Conservation (phyloP, 306 rosid genomes). For the Rubus idaeus region DNA sequence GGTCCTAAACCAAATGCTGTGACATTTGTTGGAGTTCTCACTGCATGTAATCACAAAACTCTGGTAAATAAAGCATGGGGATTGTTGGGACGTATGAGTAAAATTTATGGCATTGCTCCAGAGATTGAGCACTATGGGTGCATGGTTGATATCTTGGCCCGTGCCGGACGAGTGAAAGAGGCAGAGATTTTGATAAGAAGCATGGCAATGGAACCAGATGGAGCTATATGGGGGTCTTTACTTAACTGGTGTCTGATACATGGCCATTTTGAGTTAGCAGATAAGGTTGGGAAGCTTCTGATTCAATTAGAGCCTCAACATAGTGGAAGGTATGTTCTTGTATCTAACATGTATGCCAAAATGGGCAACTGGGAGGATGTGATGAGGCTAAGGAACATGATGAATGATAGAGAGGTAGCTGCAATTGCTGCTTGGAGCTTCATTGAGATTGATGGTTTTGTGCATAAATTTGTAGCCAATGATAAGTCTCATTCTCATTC, state of each 20-base stretch:
- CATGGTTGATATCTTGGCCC: conserved; percentile 57
- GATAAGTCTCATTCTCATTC: conserved; percentile 35
- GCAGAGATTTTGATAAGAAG: conserved; percentile 36
- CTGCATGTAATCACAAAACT: conserved; percentile 51
- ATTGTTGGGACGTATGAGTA: conserved; percentile 38
- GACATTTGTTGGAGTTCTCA: conserved; percentile 54
- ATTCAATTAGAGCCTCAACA: conserved; percentile 47
- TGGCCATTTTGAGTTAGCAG: conserved; percentile 40
- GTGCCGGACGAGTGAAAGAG: conserved; percentile 39
- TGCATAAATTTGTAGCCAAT: conserved; percentile 45
- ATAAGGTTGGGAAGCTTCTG: conserved; percentile 41
- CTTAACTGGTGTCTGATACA: conserved; percentile 55
- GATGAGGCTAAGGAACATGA: conserved; percentile 42
- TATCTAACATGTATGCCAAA: conserved; percentile 45
- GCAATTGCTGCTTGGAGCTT: conserved; percentile 49
- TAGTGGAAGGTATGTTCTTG: conserved; percentile 51
- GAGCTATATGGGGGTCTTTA: conserved; percentile 35
- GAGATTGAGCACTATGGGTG: conserved; percentile 60
- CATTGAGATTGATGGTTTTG: conserved; percentile 41
- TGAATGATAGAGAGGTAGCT: conserved; percentile 38
- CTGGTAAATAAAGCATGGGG: conserved; percentile 29
- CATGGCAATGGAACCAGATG: conserved; percentile 42
- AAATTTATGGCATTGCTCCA: conserved; percentile 42
- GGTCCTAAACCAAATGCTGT: conserved; percentile 58
- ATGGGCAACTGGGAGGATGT: conserved; percentile 49